Conservation (phyloP, 371 early-diverging fungal genomes). For the Mortierella sp. region DNA sequence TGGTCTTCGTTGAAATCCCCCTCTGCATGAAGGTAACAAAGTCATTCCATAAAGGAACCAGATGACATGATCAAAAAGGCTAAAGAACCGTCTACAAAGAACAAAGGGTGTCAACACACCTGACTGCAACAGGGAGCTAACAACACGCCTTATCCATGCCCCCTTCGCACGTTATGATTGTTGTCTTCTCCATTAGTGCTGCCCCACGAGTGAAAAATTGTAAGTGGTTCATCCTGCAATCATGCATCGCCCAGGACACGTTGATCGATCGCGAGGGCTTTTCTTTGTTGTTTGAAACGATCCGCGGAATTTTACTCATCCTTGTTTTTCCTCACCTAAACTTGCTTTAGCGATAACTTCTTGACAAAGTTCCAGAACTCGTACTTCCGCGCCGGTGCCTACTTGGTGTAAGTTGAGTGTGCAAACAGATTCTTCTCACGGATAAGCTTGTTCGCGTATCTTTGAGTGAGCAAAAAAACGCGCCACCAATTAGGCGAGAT, state of each 20-base stretch:
- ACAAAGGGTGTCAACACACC: neutral
- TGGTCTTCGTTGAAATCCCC: slow-evolving; percentile 52
- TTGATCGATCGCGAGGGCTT: neutral
- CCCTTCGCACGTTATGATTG: neutral
- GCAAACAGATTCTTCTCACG: neutral
- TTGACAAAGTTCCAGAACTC: slow-evolving; percentile 40
- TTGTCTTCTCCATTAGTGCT: slow-evolving; percentile 27
- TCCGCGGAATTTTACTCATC: neutral
- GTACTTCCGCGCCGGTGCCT: slow-evolving; percentile 37
- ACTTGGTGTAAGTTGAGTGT: slow-evolving; percentile 30
- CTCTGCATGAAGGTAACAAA: slow-evolving; percentile 50
- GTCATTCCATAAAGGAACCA: neutral
- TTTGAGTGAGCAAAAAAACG: neutral
- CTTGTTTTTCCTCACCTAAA: neutral
- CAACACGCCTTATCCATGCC: neutral
- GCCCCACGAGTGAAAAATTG: slow-evolving; percentile 49
- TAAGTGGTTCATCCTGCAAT: slow-evolving; percentile 5
- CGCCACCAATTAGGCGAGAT: neutral
- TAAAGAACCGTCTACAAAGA: neutral
- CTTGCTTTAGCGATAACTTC: slow-evolving; percentile 20
- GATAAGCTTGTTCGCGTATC: no score
- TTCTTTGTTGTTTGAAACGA: neutral
- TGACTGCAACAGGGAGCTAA: neutral
- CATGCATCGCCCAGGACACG: neutral
- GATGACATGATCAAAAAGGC: neutral